phyloP scores from a whole-genome alignment of 768 basidiomycete genomes.

The Suillus brevipes region DNA sequence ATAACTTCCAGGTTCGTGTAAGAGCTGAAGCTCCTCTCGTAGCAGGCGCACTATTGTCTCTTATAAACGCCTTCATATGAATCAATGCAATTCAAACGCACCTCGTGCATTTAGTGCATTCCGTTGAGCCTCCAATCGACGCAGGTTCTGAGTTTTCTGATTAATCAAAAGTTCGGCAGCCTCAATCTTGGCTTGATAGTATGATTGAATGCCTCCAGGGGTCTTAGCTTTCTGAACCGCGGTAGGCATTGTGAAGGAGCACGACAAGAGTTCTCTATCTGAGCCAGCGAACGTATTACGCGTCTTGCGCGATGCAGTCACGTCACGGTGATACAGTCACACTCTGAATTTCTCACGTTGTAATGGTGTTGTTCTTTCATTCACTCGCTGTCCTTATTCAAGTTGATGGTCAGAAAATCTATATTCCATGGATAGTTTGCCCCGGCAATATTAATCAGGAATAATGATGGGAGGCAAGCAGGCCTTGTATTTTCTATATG shows the following conservation, averaged over 20 bases:
- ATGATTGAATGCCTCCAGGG: slow-evolving; percentile 77
- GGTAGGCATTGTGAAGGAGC: slow-evolving; percentile 37
- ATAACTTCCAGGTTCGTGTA: slow-evolving; percentile 95
- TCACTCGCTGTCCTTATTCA: neutral
- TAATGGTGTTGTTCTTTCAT: neutral
- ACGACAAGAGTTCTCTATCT: neutral
- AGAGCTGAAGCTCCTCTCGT: slow-evolving; percentile 86
- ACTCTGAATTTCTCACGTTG: neutral
- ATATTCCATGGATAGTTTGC: neutral
- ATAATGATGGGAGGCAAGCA: neutral
- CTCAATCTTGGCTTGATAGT: slow-evolving; percentile 97
- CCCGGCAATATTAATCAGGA: neutral
- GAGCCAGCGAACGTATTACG: slow-evolving; percentile 2
- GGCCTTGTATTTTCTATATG: neutral
- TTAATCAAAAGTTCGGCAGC: slow-evolving; percentile 90
- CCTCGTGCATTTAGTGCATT: slow-evolving; percentile 97
- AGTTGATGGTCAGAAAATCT: neutral
- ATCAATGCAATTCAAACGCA: slow-evolving; percentile 32
- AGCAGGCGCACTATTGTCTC: slow-evolving; percentile 70
- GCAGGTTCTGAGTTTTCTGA: slow-evolving; percentile 93
- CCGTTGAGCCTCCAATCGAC: slow-evolving; percentile 93
- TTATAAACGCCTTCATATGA: slow-evolving; percentile 6
- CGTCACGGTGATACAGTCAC: neutral
- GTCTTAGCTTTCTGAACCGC: slow-evolving; percentile 36
- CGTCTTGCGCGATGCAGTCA: slow-evolving; percentile 2